Conservation (phyloP, 805 yeast genomes). For the Blastobotrys attinorum region DNA sequence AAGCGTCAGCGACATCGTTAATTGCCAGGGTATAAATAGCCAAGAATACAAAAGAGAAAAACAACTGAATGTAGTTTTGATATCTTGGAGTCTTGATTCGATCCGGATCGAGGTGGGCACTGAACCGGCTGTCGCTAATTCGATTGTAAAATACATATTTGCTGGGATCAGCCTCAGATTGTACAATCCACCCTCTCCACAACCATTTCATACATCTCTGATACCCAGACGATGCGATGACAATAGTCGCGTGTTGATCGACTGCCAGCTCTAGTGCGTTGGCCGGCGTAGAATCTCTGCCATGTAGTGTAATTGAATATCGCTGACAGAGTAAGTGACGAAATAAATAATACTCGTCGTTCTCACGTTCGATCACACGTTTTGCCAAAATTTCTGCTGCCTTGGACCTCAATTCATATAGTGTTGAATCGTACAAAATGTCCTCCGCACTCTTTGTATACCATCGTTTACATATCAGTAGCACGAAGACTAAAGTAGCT, state of each 20-base stretch:
- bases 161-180: conserved; percentile 55
- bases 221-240: conserved; percentile 73
- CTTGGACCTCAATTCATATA: conserved; percentile 50
- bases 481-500: conserved; percentile 57
- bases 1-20: conserved; percentile 31
- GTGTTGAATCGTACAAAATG: conserved; percentile 61
- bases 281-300: conserved; percentile 53
- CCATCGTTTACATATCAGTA: conserved; percentile 75
- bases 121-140: conserved; percentile 45
- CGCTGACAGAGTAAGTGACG: conserved; percentile 72
- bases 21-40: conserved; percentile 54
- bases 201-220: conserved; percentile 84
- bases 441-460: conserved; percentile 49
- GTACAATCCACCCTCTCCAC: conserved; percentile 91
- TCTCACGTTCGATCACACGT: conserved; percentile 54
- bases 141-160: conserved; percentile 60
- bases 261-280: conserved; percentile 80
- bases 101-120: conserved; percentile 69
- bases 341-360: conserved; percentile 40
- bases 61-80: conserved; percentile 66
- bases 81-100: conserved; percentile 79
- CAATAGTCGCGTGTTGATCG: conserved; percentile 70
- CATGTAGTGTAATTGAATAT: conserved; percentile 57
- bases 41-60: conserved; percentile 57
- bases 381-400: conserved; percentile 75